phyloP scores from a whole-genome alignment of 1,284 basidiomycete species.

The Trichosporon sp. region DNA sequence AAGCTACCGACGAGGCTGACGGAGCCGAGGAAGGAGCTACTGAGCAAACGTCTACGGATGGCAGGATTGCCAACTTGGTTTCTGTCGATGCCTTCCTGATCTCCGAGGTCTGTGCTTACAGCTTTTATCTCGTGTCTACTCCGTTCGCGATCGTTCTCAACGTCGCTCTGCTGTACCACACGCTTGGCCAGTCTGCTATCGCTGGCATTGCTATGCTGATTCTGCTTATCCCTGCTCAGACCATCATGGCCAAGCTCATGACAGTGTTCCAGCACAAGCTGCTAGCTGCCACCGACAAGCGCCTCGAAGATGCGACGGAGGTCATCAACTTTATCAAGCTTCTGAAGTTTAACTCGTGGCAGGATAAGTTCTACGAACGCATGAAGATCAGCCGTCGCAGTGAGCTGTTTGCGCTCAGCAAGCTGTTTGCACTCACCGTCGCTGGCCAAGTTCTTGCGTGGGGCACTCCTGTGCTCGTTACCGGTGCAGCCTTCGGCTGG shows the following conservation, averaged over 20 bases:
- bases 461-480: conserved; percentile 53
- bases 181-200: conserved; percentile 50
- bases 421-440: not conserved
- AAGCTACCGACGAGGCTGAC: conserved; percentile 11
- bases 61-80: conserved; percentile 56
- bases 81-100: conserved; percentile 55
- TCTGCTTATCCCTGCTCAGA: conserved; percentile 48
- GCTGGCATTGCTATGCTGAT: conserved; percentile 51
- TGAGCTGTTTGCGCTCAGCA: conserved; percentile 44
- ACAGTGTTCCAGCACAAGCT: conserved; percentile 51
- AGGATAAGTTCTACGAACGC: conserved; percentile 51
- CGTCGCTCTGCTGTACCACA: conserved; percentile 50
- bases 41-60: conserved; percentile 47
- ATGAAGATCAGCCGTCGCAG: conserved; percentile 51
- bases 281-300: conserved; percentile 54
- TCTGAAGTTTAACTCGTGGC: conserved; percentile 55
- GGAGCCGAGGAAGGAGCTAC: conserved; percentile 26
- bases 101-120: conserved; percentile 46
- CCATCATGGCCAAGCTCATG: conserved; percentile 49
- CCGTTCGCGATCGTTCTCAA: conserved; percentile 52
- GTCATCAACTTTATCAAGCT: conserved; percentile 55
- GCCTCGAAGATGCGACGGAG: conserved; percentile 55
- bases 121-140: conserved; percentile 42
- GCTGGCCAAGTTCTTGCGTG: conserved; percentile 50
- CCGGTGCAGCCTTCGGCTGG: conserved; percentile 52